Base-by-base conservation (phyloP, 371 early-diverging fungal species). In the Gilbertella persicaria region DNA sequence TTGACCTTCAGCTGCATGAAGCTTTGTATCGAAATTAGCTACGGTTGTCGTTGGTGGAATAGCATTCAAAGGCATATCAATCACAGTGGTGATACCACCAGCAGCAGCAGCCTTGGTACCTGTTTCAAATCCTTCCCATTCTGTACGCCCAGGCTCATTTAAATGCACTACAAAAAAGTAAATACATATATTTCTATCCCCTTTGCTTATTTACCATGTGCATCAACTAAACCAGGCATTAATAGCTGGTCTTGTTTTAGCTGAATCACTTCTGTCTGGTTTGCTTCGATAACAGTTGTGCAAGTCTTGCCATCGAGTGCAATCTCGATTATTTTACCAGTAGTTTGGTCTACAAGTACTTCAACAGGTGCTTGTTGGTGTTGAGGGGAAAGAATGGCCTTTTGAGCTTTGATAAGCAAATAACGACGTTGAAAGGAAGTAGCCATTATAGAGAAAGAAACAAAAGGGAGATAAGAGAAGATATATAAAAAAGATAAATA, bases 41-140 rank as follows among this genome's bases (percentile, higher is more conserved):
- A 81, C 82, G 0, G 88, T 90, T 29, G 90, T 89, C 6, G 91
- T 91, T 30, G 90, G 89, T 17, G 91, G 91, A 54, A 91, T 91
- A 25, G 90, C 87, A 72, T 91, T 91, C 53, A 91, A 75, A n/a
- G 91, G 91, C 91, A 91, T 91, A 60, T 91, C 91, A 42, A 91
- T 78, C 23, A 91, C 80, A 0, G 90, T 89, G 0, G 88, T 85
- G 29, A 87, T 83, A 58, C 91, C 91, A 41, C 91, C 87, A 29
- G 90, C 89, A 20, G 90, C 90, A 26, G 91, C 91, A 28, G 91
- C 87, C 46, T 80, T 83, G 29, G 90, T 89, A 44, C 88, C 91
- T 2, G 88, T 91, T 49, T 79, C 85, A 46, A 91, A 88, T 8
- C 91, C 91, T 67, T 91, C 91, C 91, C 91, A 91, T 52, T 87